Evolutionary conservation across 2,329 filamentous ascomycete genomes (phyloP), one percentile per base, ranked within the genome.

Genomic region (Aspergillus flavus): DNA sequence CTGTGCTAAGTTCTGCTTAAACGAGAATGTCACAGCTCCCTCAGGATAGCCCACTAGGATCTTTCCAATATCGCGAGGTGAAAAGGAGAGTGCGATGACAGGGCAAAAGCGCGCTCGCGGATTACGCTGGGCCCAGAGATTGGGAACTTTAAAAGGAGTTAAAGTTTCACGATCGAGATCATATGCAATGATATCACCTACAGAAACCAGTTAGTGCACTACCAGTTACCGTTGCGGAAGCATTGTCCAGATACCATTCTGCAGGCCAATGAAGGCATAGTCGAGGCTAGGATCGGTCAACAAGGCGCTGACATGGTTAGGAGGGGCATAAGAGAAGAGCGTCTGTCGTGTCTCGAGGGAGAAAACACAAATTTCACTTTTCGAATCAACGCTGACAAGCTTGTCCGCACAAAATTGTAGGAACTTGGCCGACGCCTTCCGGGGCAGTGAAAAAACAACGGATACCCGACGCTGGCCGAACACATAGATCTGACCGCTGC

Each of bases 1-100:
- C 54, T 89, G 81, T 0, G 92, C 84, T 63, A 89, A 85, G 73
- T 93, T 94, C 76, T 96, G 91, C 80, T 99, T 98, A 83, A 99
- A 96, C 3, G 93, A 96, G 79, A 96, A 99, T 64, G 95, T 86
- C 54, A 92, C 92, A 6, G 92, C 93, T 16, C 95, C 95, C 68
- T 94, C 88, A 0, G 87, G 87, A 76, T 98, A 99, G n/a, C 91
- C 94, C 62, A 99, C 91, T 62, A 99, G 80, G 30, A 99, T 83
- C 72, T 93, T 93, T 5, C 95, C 95, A 68, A 98, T 92, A 75
- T 99, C 95, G 70, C 93, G 86, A 2, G 95, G 94, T 73, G 98
- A 95, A 69, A 98, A 84, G 64, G 93, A 87, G 73, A 99, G 82
- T 19, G 90, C 90, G 21, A 97, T 86, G 39, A 98, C 83, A 1